Base-by-base conservation (phyloP, 306 rosid genomes). In the Dicorynia guianensis region DNA sequence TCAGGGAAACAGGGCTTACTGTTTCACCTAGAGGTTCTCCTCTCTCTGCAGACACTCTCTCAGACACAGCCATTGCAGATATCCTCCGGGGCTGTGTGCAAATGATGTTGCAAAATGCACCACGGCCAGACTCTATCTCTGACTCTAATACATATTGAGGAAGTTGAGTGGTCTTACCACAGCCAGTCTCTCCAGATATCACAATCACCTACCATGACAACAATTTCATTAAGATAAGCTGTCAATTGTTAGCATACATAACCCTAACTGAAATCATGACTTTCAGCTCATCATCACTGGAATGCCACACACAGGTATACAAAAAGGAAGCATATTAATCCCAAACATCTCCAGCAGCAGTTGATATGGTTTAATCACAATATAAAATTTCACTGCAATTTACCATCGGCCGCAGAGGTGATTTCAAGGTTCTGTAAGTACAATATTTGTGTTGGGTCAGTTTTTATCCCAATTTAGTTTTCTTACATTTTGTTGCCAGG, bases 141-240 rank as follows among this genome's bases (percentile, higher is more conserved):
- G 97, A 87, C 87, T 96, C 98, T 69, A 96, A 85, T 84, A 96
- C 89, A 85, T 89, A 92, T 67, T 96, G 99, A 59, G 99, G 97
- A 89, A 96, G 82, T 86, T 96, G 99, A 7, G 99, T 96, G 67
- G 99, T 96, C 84, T 96, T 96, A 75, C 99, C 98, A 83, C 99
- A 96, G 73, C 99, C 98, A 76, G 99, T 96, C 87, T 96, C 96
- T 80, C 99, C 99, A 38, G 99, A 96, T 76, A 96, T 68, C 59
- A 90, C 83, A 48, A 86, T 81, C 75, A 96, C 97, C 98, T 92
- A 75, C 54, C 49, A 62, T 39, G 46, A 67, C 6, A 52, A 74
- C 46, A 58, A 74, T 64, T 25, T 70, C 76, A 74, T 34, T 43
- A 30, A 74, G 76, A 64, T 69, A 43, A 43, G 70, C n/a, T 56